Evolutionary conservation across 371 early-diverging fungal species (phyloP).

Genomic region (Circinella minor): DNA sequence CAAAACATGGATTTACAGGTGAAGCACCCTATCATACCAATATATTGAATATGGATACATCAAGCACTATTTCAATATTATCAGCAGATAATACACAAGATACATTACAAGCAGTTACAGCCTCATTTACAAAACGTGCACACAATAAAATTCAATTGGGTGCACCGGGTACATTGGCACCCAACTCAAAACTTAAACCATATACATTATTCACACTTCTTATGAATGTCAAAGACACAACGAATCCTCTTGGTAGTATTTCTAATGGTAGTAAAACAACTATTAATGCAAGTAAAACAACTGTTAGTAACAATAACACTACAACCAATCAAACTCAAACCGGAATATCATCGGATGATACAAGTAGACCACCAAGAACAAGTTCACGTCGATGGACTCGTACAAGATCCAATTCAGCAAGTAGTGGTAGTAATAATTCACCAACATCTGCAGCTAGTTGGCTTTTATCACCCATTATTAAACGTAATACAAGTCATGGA

Average conservation of each 20-base stretch:
- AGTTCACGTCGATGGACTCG: constrained; percentile 7
- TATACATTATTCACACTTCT: constrained; percentile 28
- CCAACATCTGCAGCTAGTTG: not conserved
- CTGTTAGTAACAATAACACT: not conserved
- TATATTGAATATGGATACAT: constrained; percentile 11
- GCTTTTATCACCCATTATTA: not conserved
- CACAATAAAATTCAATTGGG: constrained; percentile 8
- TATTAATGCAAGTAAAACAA: not conserved
- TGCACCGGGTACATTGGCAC: constrained; percentile 26
- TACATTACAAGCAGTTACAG: constrained; percentile 4
- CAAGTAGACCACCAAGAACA: constrained; percentile 3
- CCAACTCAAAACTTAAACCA: constrained; percentile 43
- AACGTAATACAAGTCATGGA: not conserved
- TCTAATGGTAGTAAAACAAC: not conserved
- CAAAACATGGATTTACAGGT: constrained; percentile 23
- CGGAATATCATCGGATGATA: too few relatives aligned
- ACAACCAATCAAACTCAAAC: too few relatives aligned
- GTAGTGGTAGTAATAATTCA: not conserved
- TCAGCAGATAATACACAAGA: not conserved
- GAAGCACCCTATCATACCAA: constrained; percentile 20
- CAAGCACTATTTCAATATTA: constrained; percentile 10
- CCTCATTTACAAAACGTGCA: not conserved
- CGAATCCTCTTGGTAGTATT: not conserved
- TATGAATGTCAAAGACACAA: not conserved
- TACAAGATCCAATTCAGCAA: constrained; percentile 2